Percentiles rank a stretch among this genome's conserved stretches.
phyloP scores from a whole-genome alignment of 305 asterid genomes.

The Ilex paraguariensis region DNA sequence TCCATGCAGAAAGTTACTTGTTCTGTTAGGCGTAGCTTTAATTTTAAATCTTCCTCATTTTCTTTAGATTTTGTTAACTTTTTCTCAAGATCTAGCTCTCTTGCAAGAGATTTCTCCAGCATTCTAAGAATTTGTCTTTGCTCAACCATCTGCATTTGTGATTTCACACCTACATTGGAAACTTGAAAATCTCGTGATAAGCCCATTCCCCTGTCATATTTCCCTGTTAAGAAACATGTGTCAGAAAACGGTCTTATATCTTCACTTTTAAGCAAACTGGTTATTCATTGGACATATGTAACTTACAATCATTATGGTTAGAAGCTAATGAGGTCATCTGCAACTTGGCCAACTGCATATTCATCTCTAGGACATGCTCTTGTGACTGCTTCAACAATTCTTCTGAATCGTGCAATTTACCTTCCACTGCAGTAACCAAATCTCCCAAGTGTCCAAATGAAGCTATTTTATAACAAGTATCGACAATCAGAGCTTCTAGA shows the following conservation, averaged over 20 bases:
- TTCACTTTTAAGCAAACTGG: background rate
- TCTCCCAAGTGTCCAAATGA: constrained; percentile 32
- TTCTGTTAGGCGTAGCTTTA: constrained; percentile 56
- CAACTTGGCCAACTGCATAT: constrained; percentile 70
- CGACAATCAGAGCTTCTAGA: constrained; percentile 40
- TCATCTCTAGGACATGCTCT: constrained; percentile 63
- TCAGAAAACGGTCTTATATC: constrained; percentile 1
- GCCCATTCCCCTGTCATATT: constrained; percentile 30
- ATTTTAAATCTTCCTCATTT: constrained; percentile 68
- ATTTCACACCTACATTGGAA: constrained; percentile 31
- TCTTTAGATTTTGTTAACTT: constrained; percentile 47
- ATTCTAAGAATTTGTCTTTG: constrained; percentile 59
- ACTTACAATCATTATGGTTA: constrained; percentile 64
- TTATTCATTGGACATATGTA: background rate
- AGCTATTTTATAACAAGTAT: constrained; percentile 40
- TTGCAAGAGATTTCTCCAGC: constrained; percentile 70
- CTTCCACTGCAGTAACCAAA: constrained; percentile 24
- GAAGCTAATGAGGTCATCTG: constrained; percentile 65
- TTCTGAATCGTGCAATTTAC: constrained; percentile 55
- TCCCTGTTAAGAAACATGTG: constrained; percentile 31
- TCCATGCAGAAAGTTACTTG: constrained; percentile 79
- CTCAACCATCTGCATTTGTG: constrained; percentile 41
- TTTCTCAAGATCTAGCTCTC: constrained; percentile 80
- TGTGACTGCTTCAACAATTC: constrained; percentile 48
- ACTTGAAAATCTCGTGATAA: constrained; percentile 29